These are phyloP conservation scores for Gentiana macrophylla DNA, from an alignment of 257 asterid genomes.

Conservation along the genomic window DNA sequence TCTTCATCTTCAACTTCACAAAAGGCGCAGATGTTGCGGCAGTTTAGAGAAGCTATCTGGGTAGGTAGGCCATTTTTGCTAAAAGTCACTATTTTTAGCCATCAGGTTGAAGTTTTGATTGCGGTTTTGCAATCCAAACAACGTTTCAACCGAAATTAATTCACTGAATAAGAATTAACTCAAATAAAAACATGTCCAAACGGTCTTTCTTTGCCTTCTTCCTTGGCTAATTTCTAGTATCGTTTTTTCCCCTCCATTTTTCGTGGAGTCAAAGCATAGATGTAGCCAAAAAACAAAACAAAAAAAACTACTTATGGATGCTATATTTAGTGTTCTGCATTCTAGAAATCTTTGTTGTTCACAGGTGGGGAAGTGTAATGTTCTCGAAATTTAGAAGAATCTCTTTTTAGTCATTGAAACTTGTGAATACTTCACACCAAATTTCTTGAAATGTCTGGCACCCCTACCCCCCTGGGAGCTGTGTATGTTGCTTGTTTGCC, in stretches of 20 bases:
- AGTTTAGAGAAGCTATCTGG: conserved; percentile 88
- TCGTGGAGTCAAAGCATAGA: neutral
- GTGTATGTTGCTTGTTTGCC: neutral
- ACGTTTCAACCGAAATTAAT: no score
- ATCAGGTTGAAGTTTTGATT: neutral
- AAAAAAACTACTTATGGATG: neutral
- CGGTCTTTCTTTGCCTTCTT: neutral
- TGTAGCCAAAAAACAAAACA: no score
- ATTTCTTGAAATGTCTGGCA: neutral
- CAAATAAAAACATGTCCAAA: no score
- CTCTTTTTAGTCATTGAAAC: no score
- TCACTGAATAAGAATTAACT: no score
- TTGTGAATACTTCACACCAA: neutral
- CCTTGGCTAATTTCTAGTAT: neutral
- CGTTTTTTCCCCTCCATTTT: neutral
- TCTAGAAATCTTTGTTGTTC: neutral
- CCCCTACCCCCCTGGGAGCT: neutral
- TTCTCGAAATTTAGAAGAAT: no score
- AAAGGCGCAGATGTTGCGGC: conserved; percentile 47
- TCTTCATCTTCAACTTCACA: conserved; percentile 36
- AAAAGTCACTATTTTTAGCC: no score
- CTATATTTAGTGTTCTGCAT: neutral
- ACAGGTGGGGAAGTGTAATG: neutral
- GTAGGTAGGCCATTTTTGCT: conserved; percentile 21
- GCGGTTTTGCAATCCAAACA: no score